Evolutionary conservation across 2,329 filamentous ascomycete species (phyloP), one percentile per base, ranked within the genome.

Genomic region (Exophiala mesophila): DNA sequence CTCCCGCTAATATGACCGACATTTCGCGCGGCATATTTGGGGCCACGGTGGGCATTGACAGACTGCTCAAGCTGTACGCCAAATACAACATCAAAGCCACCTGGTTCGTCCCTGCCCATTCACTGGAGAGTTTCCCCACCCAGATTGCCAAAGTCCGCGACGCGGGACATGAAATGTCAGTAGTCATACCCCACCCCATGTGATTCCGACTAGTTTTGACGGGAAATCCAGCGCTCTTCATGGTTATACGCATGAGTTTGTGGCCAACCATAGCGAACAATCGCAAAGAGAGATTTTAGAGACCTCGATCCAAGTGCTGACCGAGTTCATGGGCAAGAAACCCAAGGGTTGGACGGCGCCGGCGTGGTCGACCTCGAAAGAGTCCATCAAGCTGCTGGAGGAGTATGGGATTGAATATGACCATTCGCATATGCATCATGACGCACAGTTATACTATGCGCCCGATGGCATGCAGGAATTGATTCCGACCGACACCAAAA

Each of bases 61-160:
- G 53, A 9, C 19, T 70, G 3, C 59, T 70, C 5, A 63, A 61
- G 36, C 57, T 70, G 2, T 68, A 54, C 52, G 56, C 60, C 29
- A 65, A 64, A 24, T 63, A 68, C 53, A 52, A 59, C 31, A 70
- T 70, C 54, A 72, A 71, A 44, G 66, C 72, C 15, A 77, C 75
- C 2, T 79, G 75, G 75, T 78, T 76, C 50, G 69, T 79, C 6
- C 76, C 76, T 0, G 74, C 74, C 37, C 76, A 80, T 58, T 73
- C 69, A 0, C 65, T 74, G 36, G 75, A 79, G 48, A 74, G 68
- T 6, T 79, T 79, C 47, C 74, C 74, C 4, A 20, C 53, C 15
- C 58, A 65, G 24, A 69, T 70, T 66, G 63, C 65, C 43, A 52
- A 54, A 40, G 64, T 69, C 40, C 51, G 64, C 5, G 65, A 69